phyloP scores from a whole-genome alignment of 495 filamentous ascomycete species.

The Glonium stellatum region DNA sequence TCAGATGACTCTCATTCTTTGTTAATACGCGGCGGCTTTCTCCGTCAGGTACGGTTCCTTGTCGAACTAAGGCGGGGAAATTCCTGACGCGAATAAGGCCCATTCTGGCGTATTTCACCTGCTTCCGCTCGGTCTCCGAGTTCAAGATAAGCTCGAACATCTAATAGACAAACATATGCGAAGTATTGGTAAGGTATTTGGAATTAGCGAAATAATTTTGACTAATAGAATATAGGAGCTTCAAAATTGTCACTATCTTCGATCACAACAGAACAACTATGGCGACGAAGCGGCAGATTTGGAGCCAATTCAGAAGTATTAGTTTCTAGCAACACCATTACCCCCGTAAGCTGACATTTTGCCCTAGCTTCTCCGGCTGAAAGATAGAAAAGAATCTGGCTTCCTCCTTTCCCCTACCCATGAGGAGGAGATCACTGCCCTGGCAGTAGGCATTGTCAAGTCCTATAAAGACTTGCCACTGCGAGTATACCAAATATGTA shows the following conservation, averaged over 20 bases:
- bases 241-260: constrained; percentile 84
- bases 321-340: constrained; percentile 6
- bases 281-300: constrained; percentile 63
- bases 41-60: constrained; percentile 46
- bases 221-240: constrained; percentile 50
- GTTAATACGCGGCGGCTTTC: constrained; percentile 68
- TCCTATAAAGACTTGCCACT: constrained; percentile 85
- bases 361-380: constrained; percentile 66
- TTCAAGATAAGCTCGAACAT: constrained; percentile 80
- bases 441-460: constrained; percentile 65
- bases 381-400: constrained; percentile 67
- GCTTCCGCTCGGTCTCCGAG: constrained; percentile 78
- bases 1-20: constrained; percentile 60
- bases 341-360: neutral
- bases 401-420: constrained; percentile 88
- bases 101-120: constrained; percentile 90
- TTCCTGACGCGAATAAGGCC: constrained; percentile 55
- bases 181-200: constrained; percentile 50
- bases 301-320: constrained; percentile 54
- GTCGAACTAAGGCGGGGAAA: neutral
- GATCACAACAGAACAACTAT: constrained; percentile 77
- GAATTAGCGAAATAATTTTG: neutral
- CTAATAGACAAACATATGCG: constrained; percentile 89
- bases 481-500: constrained; percentile 84
- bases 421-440: constrained; percentile 86